Conservation (phyloP, 352 stramenopile genomes). For the Phytopythium oedochilum region DNA sequence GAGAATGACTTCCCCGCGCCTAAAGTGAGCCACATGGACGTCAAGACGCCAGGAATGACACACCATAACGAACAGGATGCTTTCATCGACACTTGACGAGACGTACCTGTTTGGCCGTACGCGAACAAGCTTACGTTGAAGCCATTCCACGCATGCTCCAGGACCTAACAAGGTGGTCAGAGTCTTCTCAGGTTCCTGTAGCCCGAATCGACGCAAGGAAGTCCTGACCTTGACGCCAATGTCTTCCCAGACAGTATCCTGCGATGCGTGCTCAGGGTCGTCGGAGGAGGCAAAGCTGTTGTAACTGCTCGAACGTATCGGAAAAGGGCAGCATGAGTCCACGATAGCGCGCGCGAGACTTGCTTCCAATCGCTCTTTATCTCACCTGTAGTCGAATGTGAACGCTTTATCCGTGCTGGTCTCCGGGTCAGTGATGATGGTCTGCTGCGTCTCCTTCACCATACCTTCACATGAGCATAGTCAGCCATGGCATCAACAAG, state of each 20-base stretch:
- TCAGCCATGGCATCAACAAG: neutral
- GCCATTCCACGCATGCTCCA: constrained; percentile 88
- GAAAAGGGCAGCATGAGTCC: neutral
- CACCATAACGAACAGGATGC: neutral
- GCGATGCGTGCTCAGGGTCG: constrained; percentile 60
- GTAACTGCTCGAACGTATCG: constrained; percentile 38
- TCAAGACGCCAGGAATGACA: neutral
- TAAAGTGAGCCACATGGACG: too few relatives aligned
- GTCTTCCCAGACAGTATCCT: constrained; percentile 84
- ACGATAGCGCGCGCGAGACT: too few relatives aligned
- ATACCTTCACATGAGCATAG: constrained; percentile 26
- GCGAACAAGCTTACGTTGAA: constrained; percentile 89
- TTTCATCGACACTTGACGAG: neutral
- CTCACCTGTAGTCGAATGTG: constrained; percentile 85
- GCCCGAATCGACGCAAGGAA: neutral
- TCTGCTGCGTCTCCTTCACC: constrained; percentile 75
- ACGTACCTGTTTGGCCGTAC: constrained; percentile 72
- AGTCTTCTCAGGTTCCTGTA: too few relatives aligned
- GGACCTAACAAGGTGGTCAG: constrained; percentile 30
- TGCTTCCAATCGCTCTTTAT: too few relatives aligned
- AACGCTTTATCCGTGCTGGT: constrained; percentile 72
- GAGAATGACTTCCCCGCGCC: constrained; percentile 83
- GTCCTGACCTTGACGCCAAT: constrained; percentile 64
- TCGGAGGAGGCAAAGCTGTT: constrained; percentile 64
- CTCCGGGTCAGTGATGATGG: constrained; percentile 80